These are phyloP conservation scores for Sabuloglossum arenarium DNA, from an alignment of 495 filamentous ascomycete genomes.

Conservation along the genomic window DNA sequence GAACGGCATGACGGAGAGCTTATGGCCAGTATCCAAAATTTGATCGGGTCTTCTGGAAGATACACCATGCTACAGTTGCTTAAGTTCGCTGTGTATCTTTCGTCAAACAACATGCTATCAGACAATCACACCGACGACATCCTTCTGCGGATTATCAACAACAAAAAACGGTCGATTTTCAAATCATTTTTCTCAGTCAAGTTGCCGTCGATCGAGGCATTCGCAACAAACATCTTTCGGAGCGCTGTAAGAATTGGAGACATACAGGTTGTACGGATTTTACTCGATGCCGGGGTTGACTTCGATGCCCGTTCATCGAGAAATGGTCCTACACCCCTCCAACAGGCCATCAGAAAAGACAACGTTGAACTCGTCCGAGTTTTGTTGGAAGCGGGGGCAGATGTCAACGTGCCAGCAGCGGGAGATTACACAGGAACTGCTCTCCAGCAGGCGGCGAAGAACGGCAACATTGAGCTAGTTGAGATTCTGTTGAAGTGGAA, in stretches of 20 bases:
- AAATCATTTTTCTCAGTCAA: background rate
- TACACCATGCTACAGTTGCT: background rate
- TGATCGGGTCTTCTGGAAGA: background rate
- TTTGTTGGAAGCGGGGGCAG: background rate
- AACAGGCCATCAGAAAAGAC: background rate
- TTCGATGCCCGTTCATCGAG: background rate
- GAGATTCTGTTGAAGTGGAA: background rate
- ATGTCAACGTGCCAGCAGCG: background rate
- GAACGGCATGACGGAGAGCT: background rate
- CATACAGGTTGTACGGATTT: background rate
- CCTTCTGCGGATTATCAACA: background rate
- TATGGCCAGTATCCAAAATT: background rate
- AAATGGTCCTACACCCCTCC: background rate
- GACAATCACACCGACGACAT: background rate
- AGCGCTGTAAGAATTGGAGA: background rate
- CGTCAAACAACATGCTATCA: background rate
- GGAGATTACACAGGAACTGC: background rate
- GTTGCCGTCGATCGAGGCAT: background rate
- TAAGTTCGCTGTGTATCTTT: background rate
- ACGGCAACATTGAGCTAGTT: background rate
- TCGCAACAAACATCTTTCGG: background rate
- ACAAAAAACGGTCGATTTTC: background rate
- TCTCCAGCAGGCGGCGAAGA: background rate
- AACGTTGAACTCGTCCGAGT: background rate
- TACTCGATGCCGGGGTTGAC: background rate